Percentiles rank a stretch among this genome's conserved stretches.
Conservation (phyloP, 2,329 filamentous ascomycete species). For the Xylaria sp. region DNA sequence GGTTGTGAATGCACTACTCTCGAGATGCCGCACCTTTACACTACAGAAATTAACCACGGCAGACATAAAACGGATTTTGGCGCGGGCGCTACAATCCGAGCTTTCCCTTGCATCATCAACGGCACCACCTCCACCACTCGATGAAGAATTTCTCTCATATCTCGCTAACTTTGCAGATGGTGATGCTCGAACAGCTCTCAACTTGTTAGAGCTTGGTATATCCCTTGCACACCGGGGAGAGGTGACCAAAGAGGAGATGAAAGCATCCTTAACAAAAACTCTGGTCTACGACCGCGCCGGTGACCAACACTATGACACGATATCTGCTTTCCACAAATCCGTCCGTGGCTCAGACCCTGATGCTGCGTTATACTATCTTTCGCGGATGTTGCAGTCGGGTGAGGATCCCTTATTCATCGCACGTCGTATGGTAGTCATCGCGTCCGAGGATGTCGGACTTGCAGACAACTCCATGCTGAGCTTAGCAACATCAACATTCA, state of each 20-base stretch:
- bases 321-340: slow-evolving; percentile 96
- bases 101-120: slow-evolving; percentile 51
- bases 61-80: slow-evolving; percentile 78
- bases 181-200: slow-evolving; percentile 91
- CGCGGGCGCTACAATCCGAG: slow-evolving; percentile 77
- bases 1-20: slow-evolving; percentile 86
- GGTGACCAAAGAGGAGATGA: slow-evolving; percentile 81
- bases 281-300: slow-evolving; percentile 94
- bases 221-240: slow-evolving; percentile 73
- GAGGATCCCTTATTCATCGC: slow-evolving; percentile 95
- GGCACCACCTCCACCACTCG: slow-evolving; percentile 69
- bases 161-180: slow-evolving; percentile 89
- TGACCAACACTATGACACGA: slow-evolving; percentile 97
- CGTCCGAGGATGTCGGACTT: slow-evolving; percentile 91
- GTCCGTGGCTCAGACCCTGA: slow-evolving; percentile 88
- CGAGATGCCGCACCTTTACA: slow-evolving; percentile 90
- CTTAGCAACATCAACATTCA: slow-evolving; percentile 86
- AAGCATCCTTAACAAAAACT: slow-evolving; percentile 86
- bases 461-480: slow-evolving; percentile 87
- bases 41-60: slow-evolving; percentile 78
- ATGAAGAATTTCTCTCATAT: slow-evolving; percentile 81
- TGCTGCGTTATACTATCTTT: slow-evolving; percentile 92
- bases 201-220: slow-evolving; percentile 89
- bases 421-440: slow-evolving; percentile 91
- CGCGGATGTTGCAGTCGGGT: slow-evolving; percentile 93